Evolutionary conservation across 768 basidiomycete genomes (phyloP), one percentile per base, ranked within the genome.

Genomic region (Termitomyces sp.): DNA sequence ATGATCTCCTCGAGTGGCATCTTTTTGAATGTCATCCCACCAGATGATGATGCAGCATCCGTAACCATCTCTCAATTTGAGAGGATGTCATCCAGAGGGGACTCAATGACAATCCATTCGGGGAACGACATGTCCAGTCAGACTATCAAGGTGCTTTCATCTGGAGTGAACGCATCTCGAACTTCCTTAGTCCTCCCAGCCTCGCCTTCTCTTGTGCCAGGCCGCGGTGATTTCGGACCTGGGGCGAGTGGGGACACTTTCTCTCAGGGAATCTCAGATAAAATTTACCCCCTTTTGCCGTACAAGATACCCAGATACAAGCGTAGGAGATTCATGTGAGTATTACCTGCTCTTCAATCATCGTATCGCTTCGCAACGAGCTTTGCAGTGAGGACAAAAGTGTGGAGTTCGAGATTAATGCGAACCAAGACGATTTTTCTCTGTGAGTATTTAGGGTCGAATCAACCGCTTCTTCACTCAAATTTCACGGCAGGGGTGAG

Each of bases 291-390:
- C 3, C 24, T 61, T 12, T 22, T 61, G 56, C 60, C 60, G 6
- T 2, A 37, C 15, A 31, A 54, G 46, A 39, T 61, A 8, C 56
- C 56, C 22, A 57, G 61, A 44, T 63, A 59, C 22, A 50, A 59
- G 24, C 55, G 61, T 18, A 15, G 44, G 5, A 34, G 58, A n/a
- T 50, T 54, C 27, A 59, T 63, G 61, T 57, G 18, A 45, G 58
- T 33, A 6, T 16, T 42, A 9, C 11, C 20, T 15, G 8, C 12
- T 18, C 13, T 24, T 18, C 4, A 7, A 22, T 39, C 4, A 27
- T 13, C 18, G 6, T 11, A 27, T 12, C 6, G 9, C 30, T 33
- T 33, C 1, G 34, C 3, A 4, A 42, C 12, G 39, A 30, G 5
- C 20, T 24, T 44, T 12, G 24, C 20, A 60, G 46, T 22, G n/a